Percentiles rank a stretch among this genome's conserved stretches.
These are phyloP conservation scores for Cyclocybe aegerita DNA, from an alignment of 768 basidiomycete species.

Conservation along the genomic window DNA sequence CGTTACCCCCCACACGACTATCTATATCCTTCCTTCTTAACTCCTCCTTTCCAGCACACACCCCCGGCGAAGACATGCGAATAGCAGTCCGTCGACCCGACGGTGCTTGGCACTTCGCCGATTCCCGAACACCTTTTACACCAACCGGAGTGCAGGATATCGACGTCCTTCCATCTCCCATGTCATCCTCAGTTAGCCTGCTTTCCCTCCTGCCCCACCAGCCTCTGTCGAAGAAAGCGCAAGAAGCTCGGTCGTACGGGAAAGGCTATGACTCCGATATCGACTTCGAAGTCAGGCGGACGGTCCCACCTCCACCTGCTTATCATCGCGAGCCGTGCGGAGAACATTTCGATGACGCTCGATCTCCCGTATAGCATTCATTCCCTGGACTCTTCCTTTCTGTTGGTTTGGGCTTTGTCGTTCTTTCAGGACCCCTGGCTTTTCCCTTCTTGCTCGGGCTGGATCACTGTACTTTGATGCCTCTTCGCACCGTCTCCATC, in stretches of 20 bases:
- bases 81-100: slow-evolving; percentile 51
- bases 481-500: no score
- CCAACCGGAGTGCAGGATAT: slow-evolving; percentile 38
- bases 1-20: slow-evolving; percentile 12
- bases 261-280: slow-evolving; percentile 17
- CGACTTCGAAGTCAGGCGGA: slow-evolving; percentile 13
- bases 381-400: slow-evolving; percentile 4
- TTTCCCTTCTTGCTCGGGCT: background rate
- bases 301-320: slow-evolving; percentile 26
- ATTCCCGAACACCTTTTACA: slow-evolving; percentile 38
- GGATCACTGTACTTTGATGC: background rate
- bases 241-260: slow-evolving; percentile 9
- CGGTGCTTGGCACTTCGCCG: slow-evolving; percentile 56
- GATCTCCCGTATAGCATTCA: background rate
- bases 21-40: background rate
- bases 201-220: slow-evolving; percentile 14
- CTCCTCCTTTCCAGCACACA: slow-evolving; percentile 36
- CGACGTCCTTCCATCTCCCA: slow-evolving; percentile 28
- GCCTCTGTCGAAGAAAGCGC: slow-evolving; percentile 19
- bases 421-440: slow-evolving; percentile 1
- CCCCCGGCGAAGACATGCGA: slow-evolving; percentile 57
- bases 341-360: slow-evolving; percentile 12
- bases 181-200: slow-evolving; percentile 17
- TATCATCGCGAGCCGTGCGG: slow-evolving; percentile 21
- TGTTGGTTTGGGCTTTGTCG: slow-evolving; percentile 1